Evolutionary conservation across 2,329 filamentous ascomycete genomes (phyloP).

Genomic region (Cordyceps javanica): DNA sequence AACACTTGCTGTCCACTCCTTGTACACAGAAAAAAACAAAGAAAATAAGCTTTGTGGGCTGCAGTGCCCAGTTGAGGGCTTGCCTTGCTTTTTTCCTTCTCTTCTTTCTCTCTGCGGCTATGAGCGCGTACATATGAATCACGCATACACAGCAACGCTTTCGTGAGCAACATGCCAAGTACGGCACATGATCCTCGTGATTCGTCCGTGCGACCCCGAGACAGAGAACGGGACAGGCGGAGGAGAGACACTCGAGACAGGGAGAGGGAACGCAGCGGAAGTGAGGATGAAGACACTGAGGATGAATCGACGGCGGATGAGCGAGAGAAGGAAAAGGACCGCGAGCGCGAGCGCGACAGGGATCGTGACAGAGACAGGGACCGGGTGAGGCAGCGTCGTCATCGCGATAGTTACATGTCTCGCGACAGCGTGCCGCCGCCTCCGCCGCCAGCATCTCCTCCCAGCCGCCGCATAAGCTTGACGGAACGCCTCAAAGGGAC

Average conservation of each 20-base stretch:
- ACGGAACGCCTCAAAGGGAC: constrained; percentile 33
- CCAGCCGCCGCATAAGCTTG: constrained; percentile 35
- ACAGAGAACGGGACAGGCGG: constrained; percentile 17
- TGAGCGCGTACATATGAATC: background rate
- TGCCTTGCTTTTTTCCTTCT: background rate
- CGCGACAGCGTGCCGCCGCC: background rate
- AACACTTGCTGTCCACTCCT: background rate
- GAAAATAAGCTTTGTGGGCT: background rate
- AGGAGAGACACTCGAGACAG: constrained; percentile 11
- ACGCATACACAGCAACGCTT: background rate
- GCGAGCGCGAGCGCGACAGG: constrained; percentile 17
- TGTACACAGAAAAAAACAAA: too few species aligned
- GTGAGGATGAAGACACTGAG: constrained; percentile 5
- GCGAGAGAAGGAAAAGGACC: constrained; percentile 15
- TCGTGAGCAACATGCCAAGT: constrained; percentile 6
- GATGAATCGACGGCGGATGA: constrained; percentile 2
- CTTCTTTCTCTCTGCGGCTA: background rate
- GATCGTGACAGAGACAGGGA: constrained; percentile 18
- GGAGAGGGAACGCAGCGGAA: constrained; percentile 10
- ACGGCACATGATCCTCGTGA: constrained; percentile 4
- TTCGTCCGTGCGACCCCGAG: constrained; percentile 15
- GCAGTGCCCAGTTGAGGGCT: background rate
- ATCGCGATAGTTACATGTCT: constrained; percentile 16
- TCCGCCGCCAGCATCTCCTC: constrained; percentile 16
- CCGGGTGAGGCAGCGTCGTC: constrained; percentile 14